Evolutionary conservation across 768 basidiomycete species (phyloP), one percentile per base, ranked within the genome.

Genomic region (Lactarius trivialis): DNA sequence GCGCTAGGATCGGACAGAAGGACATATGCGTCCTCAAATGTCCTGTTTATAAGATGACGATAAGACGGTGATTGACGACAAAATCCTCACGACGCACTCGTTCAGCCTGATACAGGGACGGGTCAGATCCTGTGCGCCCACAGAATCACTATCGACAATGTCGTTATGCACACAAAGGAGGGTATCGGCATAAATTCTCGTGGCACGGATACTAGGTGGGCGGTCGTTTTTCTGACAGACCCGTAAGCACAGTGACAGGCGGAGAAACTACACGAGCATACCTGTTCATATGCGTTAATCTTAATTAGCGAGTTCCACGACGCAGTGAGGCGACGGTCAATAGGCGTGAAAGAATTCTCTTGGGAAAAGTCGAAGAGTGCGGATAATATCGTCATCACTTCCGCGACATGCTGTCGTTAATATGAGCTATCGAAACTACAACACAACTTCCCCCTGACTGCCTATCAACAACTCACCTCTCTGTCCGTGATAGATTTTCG

Each of bases 131-230:
- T 28, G 12, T 26, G 14, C 32, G 14, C 51, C 56, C 19, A 48
- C 36, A 14, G 28, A 50, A 21, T 32, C 56, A 15, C 39, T 52
- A 45, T 37, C 51, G 15, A 58, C 26, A 26, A 62, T 30, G 32
- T 58, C 56, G 33, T 48, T 58, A 19, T 62, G 61, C 11, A 52
- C 56, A 30, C 56, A 62, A 30, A 57, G 56, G 8, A 62, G 56
- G 8, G 61, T 53, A 26, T 58, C 33, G 3, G 50, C 60, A 17
- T 41, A 61, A 30, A 51, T 57, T n/a, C 39, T 33, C 14, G 60
- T 52, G 3, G 50, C 26, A 41, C 56, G 55, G 3, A 57, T 43
- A 26, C 5, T 43, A 11, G 55, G 24, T 39, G n/a, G 21, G 32
- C 11, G 15, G 3, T 34, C 37, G 5, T 21, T 45, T 45, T 4